A percentile compares a stretch with the other conserved stretches of the same genome.
Evolutionary conservation across 2,329 filamentous ascomycete species (phyloP).

Genomic region (Paramyrothecium roridum): DNA sequence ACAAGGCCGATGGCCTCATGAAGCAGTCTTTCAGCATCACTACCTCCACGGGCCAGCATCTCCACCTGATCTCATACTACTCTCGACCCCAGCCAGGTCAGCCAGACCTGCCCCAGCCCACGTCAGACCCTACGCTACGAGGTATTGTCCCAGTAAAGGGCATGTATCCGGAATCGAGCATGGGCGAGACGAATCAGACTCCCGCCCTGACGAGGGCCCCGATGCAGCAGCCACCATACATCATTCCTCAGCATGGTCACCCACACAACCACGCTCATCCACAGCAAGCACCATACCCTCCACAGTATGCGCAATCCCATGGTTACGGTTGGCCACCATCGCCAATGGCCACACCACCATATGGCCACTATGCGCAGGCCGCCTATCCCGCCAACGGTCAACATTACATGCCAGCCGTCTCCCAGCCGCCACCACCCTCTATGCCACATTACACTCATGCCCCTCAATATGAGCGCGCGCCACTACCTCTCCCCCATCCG

Average conservation of each 20-base stretch:
- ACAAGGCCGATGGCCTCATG: conserved; percentile 96
- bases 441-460: conserved; percentile 22
- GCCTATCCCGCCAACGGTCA: conserved; percentile 29
- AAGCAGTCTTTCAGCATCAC: conserved; percentile 99
- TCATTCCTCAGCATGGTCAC: conserved; percentile 30
- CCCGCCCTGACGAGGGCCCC: conserved; percentile 78
- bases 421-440: conserved; percentile 23
- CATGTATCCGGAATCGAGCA: conserved; percentile 94
- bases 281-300: conserved; percentile 26
- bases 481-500: conserved; percentile 33
- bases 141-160: conserved; percentile 86
- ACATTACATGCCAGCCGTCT: conserved; percentile 21
- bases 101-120: conserved; percentile 75
- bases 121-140: conserved; percentile 73
- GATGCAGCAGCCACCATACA: conserved; percentile 47
- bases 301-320: conserved; percentile 35
- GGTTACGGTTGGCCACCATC: conserved; percentile 55
- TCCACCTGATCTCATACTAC: conserved; percentile 98
- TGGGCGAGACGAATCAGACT: conserved; percentile 78
- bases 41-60: conserved; percentile 80
- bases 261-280: conserved; percentile 28
- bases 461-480: conserved; percentile 30
- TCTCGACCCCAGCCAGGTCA: conserved; percentile 73
- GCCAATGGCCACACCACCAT: conserved; percentile 52
- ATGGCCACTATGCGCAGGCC: conserved; percentile 39